Percentiles rank a stretch among this genome's conserved stretches.
Evolutionary conservation across 1,284 basidiomycete genomes (phyloP).

Genomic region (Vanrija sp.): DNA sequence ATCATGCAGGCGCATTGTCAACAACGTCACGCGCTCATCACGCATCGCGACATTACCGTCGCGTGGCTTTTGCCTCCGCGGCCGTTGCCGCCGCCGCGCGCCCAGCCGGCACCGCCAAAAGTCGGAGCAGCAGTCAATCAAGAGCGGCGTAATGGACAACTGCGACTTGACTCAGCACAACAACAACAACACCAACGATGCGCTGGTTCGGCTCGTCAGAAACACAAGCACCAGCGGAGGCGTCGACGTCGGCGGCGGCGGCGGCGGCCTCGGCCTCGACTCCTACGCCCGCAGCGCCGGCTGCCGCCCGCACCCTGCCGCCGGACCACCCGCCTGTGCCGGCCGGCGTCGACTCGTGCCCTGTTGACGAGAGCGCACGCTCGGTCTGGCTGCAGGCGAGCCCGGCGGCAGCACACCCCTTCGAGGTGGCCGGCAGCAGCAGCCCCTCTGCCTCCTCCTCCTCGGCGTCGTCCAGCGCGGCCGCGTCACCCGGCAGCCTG

Average conservation of each 20-base stretch:
- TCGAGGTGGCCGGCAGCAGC: conserved; percentile 12
- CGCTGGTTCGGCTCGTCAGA: conserved; percentile 5
- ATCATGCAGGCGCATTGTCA: neutral
- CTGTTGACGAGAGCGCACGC: conserved; percentile 59
- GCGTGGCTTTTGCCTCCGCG: too few relatives aligned
- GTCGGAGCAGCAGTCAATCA: too few relatives aligned
- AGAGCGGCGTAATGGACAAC: too few relatives aligned
- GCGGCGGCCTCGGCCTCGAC: too few relatives aligned
- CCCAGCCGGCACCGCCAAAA: too few relatives aligned
- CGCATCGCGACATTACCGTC: neutral
- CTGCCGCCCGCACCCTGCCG: conserved; percentile 1
- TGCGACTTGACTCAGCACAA: neutral
- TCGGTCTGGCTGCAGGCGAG: conserved; percentile 47
- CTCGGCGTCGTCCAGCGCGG: conserved; percentile 52
- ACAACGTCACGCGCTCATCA: neutral
- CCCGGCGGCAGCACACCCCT: conserved; percentile 37
- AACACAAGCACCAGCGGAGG: neutral
- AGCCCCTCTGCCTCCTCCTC: conserved; percentile 16
- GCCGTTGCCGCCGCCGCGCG: too few relatives aligned
- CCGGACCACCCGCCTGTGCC: conserved; percentile 21
- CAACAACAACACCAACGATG: neutral
- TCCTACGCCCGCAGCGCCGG: neutral
- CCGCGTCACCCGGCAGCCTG: conserved; percentile 2
- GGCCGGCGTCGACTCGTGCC: conserved; percentile 57
- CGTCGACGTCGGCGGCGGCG: neutral